Evolutionary conservation across 129 eudicot species (phyloP), one percentile per base, ranked within the genome.

Genomic region (Tagetes erecta): DNA sequence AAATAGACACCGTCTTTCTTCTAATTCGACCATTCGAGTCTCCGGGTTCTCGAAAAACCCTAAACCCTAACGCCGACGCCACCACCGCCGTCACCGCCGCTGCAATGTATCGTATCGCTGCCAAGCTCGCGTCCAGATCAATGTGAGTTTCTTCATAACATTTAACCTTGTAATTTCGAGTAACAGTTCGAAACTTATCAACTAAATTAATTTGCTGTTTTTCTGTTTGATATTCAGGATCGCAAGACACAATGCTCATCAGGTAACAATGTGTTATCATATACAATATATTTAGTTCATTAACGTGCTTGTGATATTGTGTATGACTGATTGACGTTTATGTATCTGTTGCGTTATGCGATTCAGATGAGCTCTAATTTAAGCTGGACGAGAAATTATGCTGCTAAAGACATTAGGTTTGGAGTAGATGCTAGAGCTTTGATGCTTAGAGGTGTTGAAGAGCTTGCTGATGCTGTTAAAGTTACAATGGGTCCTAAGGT

Each of bases 401-500:
- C 97, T 0, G 98, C 98, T 0, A 93, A 93, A 70, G 96, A 90
- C 5, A 86, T 93, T 31, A 86, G 40, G 53, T 93, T 93, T 74
- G 98, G 98, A 11, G 92, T 86, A 37, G 98, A 88, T 33, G 96
- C 96, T 0, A 84, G 98, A 51, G 96, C 90, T 6, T 68, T 79
- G 82, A 93, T 93, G 97, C 96, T 93, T 12, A 85, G 78, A 52
- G 98, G 98, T 52, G 92, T 92, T 3, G 94, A 92, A 72, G 91
- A 87, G 81, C 94, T 92, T 38, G 96, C 97, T 11, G 96, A 89
- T 84, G 97, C 97, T 6, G 97, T 92, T 35, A 88, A 82, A 88
- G 91, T 91, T 20, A 91, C 97, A 1, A 86, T 88, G 96, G 97
- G 97, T 1, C 98, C 94, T 3, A 89, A 89, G 83, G 96, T 87